A percentile compares a stretch with the other conserved stretches of the same genome.
These are phyloP conservation scores for Auxenochlorella pyrenoidosa DNA, from an alignment of 139 green algal species.

Conservation along the genomic window DNA sequence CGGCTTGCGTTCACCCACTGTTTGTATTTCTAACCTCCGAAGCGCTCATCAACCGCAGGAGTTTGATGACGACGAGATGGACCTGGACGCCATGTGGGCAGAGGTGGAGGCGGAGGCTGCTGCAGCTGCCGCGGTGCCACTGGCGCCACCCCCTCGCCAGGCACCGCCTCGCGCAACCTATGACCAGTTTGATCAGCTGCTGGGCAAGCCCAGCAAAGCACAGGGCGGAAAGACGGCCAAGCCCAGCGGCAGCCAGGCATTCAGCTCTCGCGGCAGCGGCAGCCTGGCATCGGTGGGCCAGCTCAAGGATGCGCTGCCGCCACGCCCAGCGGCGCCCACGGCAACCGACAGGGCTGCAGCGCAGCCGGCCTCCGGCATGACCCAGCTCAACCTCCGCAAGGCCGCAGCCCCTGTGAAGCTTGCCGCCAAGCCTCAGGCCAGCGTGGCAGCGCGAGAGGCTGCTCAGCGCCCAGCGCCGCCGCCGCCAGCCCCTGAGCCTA, in stretches of 20 bases:
- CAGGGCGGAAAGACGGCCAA: neutral
- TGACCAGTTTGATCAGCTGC: neutral
- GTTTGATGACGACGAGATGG: neutral
- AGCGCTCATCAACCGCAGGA: too few species aligned
- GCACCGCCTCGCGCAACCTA: neutral
- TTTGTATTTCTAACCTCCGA: too few species aligned
- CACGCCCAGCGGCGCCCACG: neutral
- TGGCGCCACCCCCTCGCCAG: neutral
- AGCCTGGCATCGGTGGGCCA: neutral
- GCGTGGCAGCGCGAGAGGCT: neutral
- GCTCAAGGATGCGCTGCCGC: neutral
- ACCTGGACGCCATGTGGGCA: neutral
- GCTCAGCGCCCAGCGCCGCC: neutral
- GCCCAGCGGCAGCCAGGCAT: neutral
- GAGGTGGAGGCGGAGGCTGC: neutral
- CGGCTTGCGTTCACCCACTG: too few species aligned
- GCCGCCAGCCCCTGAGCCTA: neutral
- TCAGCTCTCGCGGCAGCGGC: neutral
- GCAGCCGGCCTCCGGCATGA: neutral
- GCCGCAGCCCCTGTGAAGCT: neutral
- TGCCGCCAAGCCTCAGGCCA: constrained; percentile 1
- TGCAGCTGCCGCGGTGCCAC: too few species aligned
- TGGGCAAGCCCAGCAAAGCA: neutral
- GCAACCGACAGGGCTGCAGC: neutral
- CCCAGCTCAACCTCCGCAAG: neutral